phyloP scores from a whole-genome alignment of 2,329 filamentous ascomycete species.

The Trichoderma guizhouense region DNA sequence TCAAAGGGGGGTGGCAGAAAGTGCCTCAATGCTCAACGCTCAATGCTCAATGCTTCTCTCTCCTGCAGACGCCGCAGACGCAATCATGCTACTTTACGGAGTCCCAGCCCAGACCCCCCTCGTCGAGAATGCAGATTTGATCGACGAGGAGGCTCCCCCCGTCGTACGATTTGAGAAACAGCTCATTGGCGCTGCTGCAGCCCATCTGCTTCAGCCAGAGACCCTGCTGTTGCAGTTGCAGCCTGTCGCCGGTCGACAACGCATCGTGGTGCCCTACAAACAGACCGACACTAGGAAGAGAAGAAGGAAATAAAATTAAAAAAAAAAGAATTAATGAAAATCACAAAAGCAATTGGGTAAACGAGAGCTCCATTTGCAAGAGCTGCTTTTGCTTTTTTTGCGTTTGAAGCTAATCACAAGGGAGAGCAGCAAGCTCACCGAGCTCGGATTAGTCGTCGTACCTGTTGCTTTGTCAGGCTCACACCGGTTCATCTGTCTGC shows the following conservation, averaged over 20 bases:
- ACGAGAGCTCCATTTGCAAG: not conserved
- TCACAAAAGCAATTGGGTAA: not conserved
- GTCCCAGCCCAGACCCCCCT: not conserved
- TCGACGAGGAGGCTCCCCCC: conserved; percentile 7
- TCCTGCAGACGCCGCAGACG: conserved; percentile 19
- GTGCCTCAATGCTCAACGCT: not conserved
- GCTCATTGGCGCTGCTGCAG: conserved; percentile 14
- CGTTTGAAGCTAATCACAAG: not conserved
- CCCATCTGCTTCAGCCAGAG: conserved; percentile 6
- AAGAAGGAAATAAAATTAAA: not conserved
- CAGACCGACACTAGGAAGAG: not conserved
- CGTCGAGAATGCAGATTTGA: conserved; percentile 13
- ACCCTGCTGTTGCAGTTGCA: not conserved
- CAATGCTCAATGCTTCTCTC: not conserved
- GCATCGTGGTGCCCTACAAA: not conserved
- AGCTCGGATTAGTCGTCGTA: not conserved
- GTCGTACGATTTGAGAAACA: conserved; percentile 18
- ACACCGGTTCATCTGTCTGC: conserved; percentile 16
- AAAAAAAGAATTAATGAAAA: not conserved
- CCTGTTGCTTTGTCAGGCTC: conserved; percentile 7
- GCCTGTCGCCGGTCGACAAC: not conserved
- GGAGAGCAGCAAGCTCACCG: not conserved
- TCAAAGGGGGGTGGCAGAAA: not conserved
- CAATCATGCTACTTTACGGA: conserved; percentile 11
- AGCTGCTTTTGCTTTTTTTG: not conserved